phyloP scores from a whole-genome alignment of 176 grass and related monocot genomes.

The Ampelocalamus luodianensis region DNA sequence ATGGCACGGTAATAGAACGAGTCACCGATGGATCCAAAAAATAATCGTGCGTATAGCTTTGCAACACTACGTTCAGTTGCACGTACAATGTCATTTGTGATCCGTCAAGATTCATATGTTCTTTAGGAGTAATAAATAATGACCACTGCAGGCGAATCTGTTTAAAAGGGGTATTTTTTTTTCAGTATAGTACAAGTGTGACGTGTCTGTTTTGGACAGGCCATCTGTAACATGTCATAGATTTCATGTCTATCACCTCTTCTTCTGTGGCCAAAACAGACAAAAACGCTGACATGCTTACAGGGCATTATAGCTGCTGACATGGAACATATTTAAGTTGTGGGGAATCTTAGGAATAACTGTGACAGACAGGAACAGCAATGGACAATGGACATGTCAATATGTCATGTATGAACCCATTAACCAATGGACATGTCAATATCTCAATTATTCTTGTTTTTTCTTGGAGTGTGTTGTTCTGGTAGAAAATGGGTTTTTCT shows the following conservation, averaged over 20 bases:
- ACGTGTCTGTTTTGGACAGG: not conserved
- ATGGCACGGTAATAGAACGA: no score
- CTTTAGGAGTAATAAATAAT: not conserved
- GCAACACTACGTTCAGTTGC: not conserved
- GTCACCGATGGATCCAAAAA: not conserved
- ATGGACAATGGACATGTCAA: not conserved
- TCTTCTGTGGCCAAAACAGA: not conserved
- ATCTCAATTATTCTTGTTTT: no score
- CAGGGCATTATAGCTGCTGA: not conserved
- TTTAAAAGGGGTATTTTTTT: not conserved
- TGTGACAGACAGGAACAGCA: not conserved
- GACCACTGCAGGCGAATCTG: not conserved
- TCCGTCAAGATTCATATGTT: not conserved
- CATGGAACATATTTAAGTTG: conserved; percentile 10
- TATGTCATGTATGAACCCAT: not conserved
- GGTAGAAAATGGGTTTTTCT: not conserved
- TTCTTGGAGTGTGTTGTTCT: not conserved
- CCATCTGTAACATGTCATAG: not conserved
- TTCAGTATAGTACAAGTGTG: not conserved
- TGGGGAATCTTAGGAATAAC: conserved; percentile 8
- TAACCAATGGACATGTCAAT: not conserved
- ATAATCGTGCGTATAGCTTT: not conserved
- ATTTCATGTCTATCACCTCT: not conserved
- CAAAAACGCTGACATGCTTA: conserved; percentile 8
- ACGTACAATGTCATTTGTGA: no score